These are phyloP conservation scores for Saccharomycopsis fodiens DNA, from an alignment of 805 yeast genomes.

Conservation along the genomic window DNA sequence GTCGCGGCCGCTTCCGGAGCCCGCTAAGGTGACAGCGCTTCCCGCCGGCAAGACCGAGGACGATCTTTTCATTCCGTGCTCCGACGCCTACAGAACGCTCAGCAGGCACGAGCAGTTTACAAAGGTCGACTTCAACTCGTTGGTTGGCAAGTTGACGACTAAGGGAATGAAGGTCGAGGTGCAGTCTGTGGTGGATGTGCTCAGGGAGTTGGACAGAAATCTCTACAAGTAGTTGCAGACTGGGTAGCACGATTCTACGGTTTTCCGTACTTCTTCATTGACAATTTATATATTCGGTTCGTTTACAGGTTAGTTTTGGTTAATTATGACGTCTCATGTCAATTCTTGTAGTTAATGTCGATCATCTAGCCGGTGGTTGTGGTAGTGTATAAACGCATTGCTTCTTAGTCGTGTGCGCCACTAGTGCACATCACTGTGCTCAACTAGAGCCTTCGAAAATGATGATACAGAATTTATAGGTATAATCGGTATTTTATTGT, in stretches of 20 bases:
- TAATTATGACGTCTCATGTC: no score
- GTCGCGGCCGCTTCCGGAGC: constrained; percentile 1
- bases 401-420: no score
- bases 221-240: constrained; percentile 37
- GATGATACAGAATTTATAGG: no score
- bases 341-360: no score
- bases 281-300: no score
- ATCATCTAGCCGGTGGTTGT: no score
- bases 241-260: background rate
- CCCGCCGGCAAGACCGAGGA: constrained; percentile 2
- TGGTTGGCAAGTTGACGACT: constrained; percentile 67
- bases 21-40: constrained; percentile 1
- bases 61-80: constrained; percentile 61
- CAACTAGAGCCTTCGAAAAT: no score
- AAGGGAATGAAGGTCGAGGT: constrained; percentile 89
- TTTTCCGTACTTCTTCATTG: no score
- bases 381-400: no score
- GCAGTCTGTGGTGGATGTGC: constrained; percentile 78
- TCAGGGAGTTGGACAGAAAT: constrained; percentile 72
- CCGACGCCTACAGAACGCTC: constrained; percentile 84
- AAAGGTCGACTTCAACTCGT: constrained; percentile 61
- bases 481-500: no score
- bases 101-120: constrained; percentile 74
- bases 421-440: no score
- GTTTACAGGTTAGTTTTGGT: background rate